Evolutionary conservation across 345 rosid genomes (phyloP).

Genomic region (Clausena lansium): DNA sequence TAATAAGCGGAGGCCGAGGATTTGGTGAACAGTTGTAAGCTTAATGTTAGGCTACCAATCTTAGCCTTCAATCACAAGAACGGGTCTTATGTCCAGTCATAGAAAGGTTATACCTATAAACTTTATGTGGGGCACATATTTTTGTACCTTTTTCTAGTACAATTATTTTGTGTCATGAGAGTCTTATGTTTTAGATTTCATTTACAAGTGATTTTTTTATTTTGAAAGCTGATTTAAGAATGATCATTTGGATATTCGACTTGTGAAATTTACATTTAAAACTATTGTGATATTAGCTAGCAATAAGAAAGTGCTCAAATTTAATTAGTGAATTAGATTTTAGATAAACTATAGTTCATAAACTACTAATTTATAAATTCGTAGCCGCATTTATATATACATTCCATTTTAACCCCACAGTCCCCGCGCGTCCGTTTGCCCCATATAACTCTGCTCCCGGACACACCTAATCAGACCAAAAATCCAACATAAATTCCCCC

Average conservation of each 20-base stretch:
- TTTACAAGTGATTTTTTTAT: too few species aligned
- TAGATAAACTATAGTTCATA: neutral
- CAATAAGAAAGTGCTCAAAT: too few species aligned
- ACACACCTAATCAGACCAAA: neutral
- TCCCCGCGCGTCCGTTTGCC: constrained; percentile 19
- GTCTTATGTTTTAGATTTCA: neutral
- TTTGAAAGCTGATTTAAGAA: neutral
- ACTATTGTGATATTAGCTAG: too few species aligned
- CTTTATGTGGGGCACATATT: too few species aligned
- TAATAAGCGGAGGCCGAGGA: neutral
- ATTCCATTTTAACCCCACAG: neutral
- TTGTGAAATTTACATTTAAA: neutral
- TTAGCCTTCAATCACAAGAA: neutral
- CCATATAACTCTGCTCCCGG: neutral
- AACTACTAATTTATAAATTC: too few species aligned
- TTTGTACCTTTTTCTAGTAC: too few species aligned
- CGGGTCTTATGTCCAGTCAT: neutral
- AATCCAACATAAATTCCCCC: constrained; percentile 1
- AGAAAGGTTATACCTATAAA: neutral
- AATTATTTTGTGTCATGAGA: too few species aligned
- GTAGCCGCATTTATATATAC: too few species aligned
- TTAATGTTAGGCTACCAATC: neutral
- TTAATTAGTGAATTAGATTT: too few species aligned
- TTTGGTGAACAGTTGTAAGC: neutral
- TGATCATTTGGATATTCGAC: neutral